These are phyloP conservation scores for Hericium alpestre DNA, from an alignment of 768 basidiomycete species.

Conservation along the genomic window DNA sequence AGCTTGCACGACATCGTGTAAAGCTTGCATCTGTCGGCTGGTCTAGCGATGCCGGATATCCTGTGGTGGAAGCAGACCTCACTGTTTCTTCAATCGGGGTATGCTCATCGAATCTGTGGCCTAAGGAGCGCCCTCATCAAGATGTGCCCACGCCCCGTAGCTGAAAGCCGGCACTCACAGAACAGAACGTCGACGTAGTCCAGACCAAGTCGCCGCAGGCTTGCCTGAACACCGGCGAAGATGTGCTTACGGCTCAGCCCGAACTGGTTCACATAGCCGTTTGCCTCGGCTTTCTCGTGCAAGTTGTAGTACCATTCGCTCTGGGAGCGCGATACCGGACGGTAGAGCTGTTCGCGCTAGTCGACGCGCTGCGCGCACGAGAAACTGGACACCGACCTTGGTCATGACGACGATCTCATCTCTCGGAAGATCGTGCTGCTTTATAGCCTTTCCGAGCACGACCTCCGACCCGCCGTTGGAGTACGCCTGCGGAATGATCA, in stretches of 20 bases:
- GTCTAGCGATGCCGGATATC: background rate
- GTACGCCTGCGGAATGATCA: conserved; percentile 12
- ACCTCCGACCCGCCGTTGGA: conserved; percentile 22
- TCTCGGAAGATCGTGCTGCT: conserved; percentile 24
- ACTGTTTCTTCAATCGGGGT: conserved; percentile 31
- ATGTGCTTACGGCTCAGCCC: conserved; percentile 31
- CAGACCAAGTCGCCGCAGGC: conserved; percentile 30
- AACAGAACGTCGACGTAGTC: conserved; percentile 39
- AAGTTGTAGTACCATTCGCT: conserved; percentile 21
- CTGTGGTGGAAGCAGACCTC: background rate
- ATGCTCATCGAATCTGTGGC: conserved; percentile 20
- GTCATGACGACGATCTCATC: conserved; percentile 18
- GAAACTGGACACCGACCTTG: background rate
- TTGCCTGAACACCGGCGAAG: conserved; percentile 33
- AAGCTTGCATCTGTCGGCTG: conserved; percentile 27
- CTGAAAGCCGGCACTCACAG: conserved; percentile 13
- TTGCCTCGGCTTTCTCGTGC: conserved; percentile 22
- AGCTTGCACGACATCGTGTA: conserved; percentile 35
- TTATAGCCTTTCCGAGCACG: conserved; percentile 28
- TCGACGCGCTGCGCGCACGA: background rate
- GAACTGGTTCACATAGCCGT: conserved; percentile 20
- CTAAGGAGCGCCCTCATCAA: conserved; percentile 6
- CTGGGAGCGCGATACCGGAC: background rate
- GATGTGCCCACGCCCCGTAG: background rate
- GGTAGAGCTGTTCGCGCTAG: background rate